Conservation (phyloP, 2,329 filamentous ascomycete species). For the Fusarium avenaceum region DNA sequence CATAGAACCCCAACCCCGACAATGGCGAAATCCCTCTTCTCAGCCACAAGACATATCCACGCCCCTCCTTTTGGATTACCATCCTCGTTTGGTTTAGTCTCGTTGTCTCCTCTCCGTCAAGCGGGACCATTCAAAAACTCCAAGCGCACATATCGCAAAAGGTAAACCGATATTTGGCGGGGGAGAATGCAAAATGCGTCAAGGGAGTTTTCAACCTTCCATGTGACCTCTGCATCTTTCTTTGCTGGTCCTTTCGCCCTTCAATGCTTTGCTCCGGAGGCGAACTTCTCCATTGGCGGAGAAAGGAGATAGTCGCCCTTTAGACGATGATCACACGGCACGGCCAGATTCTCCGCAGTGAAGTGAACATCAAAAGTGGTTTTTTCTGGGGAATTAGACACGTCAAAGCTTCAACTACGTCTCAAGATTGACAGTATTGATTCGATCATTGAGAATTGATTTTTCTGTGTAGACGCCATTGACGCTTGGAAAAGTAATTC, state of each 20-base stretch:
- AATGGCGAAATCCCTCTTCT: constrained; percentile 20
- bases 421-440: neutral
- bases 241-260: neutral
- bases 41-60: constrained; percentile 14
- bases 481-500: constrained; percentile 33
- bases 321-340: constrained; percentile 16
- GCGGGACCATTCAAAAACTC: constrained; percentile 12
- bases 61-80: neutral
- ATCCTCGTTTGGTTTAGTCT: constrained; percentile 17
- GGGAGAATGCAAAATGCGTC: neutral
- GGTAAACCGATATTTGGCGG: constrained; percentile 16
- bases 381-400: constrained; percentile 19
- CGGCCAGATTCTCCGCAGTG: constrained; percentile 31
- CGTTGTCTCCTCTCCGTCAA: constrained; percentile 39
- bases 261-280: constrained; percentile 1
- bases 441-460: constrained; percentile 4
- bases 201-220: constrained; percentile 3
- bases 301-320: constrained; percentile 5
- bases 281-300: neutral
- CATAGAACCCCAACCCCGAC: neutral
- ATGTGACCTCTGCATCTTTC: constrained; percentile 28
- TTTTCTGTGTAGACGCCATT: constrained; percentile 42
- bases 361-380: constrained; percentile 23
- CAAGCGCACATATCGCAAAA: constrained; percentile 37
- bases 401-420: constrained; percentile 20